Evolutionary conservation across 441 rosid genomes (phyloP).

Genomic region (Theobroma grandiflorum): DNA sequence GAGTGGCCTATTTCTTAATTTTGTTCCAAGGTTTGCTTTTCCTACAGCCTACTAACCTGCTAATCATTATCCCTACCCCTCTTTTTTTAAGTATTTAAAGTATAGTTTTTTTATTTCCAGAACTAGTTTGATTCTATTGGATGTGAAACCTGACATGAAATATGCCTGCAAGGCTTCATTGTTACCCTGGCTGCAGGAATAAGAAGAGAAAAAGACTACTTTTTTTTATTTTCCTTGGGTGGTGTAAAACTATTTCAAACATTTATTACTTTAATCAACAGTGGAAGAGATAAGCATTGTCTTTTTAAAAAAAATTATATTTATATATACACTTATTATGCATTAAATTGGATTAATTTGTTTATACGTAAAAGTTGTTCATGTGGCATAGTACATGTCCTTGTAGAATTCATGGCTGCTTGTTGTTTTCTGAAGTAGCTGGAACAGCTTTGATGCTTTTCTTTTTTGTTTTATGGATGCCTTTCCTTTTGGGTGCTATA

Average conservation of each 20-base stretch:
- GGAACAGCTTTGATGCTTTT: too few species aligned
- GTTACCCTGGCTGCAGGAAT: not conserved
- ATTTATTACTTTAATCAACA: too few species aligned
- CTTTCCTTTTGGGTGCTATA: not conserved
- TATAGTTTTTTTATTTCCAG: not conserved
- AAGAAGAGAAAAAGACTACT: not conserved
- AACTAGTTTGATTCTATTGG: not conserved
- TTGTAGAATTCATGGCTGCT: not conserved
- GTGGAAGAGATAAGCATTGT: too few species aligned
- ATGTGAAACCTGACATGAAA: constrained; percentile 25
- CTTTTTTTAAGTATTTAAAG: too few species aligned
- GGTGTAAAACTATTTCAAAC: not conserved
- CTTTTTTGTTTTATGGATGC: too few species aligned
- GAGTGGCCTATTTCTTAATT: constrained; percentile 16
- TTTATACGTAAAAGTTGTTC: too few species aligned
- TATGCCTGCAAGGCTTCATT: constrained; percentile 22
- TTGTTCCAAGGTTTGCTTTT: not conserved
- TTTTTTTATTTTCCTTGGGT: not conserved
- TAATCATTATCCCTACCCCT: not conserved
- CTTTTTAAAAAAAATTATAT: too few species aligned
- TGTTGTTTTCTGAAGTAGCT: not conserved
- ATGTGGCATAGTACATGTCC: not conserved
- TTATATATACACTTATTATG: too few species aligned
- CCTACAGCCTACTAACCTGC: not conserved
- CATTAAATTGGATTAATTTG: too few species aligned